These are phyloP conservation scores for Neurospora intermedia DNA, from an alignment of 495 filamentous ascomycete species.

Conservation along the genomic window DNA sequence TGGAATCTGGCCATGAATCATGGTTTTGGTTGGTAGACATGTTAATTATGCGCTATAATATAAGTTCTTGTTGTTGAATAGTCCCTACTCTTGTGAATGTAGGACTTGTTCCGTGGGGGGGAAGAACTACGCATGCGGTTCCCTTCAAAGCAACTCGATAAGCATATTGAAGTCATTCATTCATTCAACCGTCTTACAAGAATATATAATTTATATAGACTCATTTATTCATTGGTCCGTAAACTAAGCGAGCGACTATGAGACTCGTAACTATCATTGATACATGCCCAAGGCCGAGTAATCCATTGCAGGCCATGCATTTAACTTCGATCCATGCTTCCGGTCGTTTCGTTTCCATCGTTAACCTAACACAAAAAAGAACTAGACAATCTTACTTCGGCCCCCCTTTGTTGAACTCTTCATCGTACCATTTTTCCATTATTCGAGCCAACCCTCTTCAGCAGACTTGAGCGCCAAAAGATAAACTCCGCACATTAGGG, in stretches of 20 bases:
- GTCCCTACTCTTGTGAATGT: neutral
- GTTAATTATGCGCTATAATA: neutral
- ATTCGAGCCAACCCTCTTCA: neutral
- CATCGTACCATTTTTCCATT: neutral
- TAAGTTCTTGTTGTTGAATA: neutral
- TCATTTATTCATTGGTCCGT: neutral
- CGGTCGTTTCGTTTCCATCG: constrained; percentile 1
- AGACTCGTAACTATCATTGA: constrained; percentile 20
- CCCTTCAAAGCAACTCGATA: neutral
- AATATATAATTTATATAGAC: neutral
- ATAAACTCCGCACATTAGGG: constrained; percentile 17
- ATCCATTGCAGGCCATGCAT: constrained; percentile 23
- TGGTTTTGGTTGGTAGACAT: neutral
- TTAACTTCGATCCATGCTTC: constrained; percentile 9
- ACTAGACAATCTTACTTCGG: constrained; percentile 1
- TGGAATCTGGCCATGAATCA: neutral
- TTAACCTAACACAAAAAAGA: constrained; percentile 10
- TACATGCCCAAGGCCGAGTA: constrained; percentile 26
- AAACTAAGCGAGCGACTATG: constrained; percentile 24
- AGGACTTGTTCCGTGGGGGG: neutral
- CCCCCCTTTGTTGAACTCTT: neutral
- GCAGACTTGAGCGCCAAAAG: constrained; percentile 5
- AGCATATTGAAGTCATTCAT: neutral
- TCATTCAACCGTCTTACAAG: neutral
- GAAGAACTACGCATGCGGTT: neutral